Percentiles rank a stretch among this genome's conserved stretches.
Evolutionary conservation across 1,139 yeast species (phyloP).

Genomic region (Magnusiomyces sp.): DNA sequence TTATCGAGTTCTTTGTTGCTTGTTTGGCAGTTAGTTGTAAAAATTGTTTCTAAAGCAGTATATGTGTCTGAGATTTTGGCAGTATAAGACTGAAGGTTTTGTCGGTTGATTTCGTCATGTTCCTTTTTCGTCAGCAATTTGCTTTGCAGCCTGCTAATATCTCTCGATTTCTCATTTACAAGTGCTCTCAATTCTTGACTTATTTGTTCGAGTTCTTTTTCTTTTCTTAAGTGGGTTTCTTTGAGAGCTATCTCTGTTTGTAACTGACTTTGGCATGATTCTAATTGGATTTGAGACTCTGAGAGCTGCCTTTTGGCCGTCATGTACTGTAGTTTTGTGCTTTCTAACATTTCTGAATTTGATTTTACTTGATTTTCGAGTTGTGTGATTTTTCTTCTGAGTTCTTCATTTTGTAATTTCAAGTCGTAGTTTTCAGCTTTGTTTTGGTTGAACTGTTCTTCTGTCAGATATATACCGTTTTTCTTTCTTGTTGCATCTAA

Average conservation of each 20-base stretch:
- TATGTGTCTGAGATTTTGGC: constrained; percentile 7
- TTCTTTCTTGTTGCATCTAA: constrained; percentile 52
- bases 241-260: constrained; percentile 23
- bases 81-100: constrained; percentile 16
- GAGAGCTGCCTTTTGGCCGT: constrained; percentile 24
- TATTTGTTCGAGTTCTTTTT: constrained; percentile 21
- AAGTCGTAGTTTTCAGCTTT: constrained; percentile 7
- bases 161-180: constrained; percentile 24
- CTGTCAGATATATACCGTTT: constrained; percentile 58
- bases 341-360: constrained; percentile 28
- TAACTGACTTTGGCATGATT: constrained; percentile 19
- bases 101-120: constrained; percentile 16
- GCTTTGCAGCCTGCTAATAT: constrained; percentile 22
- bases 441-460: constrained; percentile 41
- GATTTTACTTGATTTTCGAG: constrained; percentile 38
- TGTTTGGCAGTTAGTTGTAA: too few relatives aligned
- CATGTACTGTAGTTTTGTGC: constrained; percentile 21
- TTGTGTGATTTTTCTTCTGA: constrained; percentile 38
- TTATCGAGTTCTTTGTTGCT: too few relatives aligned
- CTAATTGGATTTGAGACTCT: constrained; percentile 17
- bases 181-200: not conserved
- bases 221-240: constrained; percentile 29
- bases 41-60: constrained; percentile 14
- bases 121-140: constrained; percentile 19
- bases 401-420: constrained; percentile 33